Base-by-base conservation (phyloP, 1,139 yeast genomes). In the Pichia sorboxylosa region DNA sequence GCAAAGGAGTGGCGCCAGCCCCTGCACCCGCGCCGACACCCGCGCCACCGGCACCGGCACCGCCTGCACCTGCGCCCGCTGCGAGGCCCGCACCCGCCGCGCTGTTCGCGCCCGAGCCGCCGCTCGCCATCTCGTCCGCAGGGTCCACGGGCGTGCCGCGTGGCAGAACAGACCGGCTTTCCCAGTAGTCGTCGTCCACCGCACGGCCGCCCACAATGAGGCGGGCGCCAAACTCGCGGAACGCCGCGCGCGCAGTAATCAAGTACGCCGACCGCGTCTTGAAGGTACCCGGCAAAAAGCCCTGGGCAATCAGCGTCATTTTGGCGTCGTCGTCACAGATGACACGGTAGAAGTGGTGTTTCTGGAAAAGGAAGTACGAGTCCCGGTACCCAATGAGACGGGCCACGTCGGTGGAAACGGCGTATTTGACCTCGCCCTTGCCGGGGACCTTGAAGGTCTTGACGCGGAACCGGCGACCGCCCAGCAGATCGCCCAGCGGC, bases 361-460 rank as follows among this genome's bases (percentile, higher is more conserved):
- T 82, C 51, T 85, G 93, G 61, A 90, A 90, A 40, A 90, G 64
- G 36, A 85, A 64, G 49, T 90, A 87, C 1, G 96, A 84, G 53
- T 90, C 98, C 47, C 97, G 68, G 58, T 85, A 85, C 3, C 97
- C 97, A 45, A 87, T 85, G 47, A 87, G 73, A 44, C 97, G 67
- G 0, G 98, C 97, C 1, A 96, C 95, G 51, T 87, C 97, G 0
- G 97, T 87, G 2, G 95, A 81, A 29, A 90, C 69, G 94, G 90
- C 85, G 54, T 73, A 90, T 37, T 77, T 64, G 41, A 75, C 65
- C 25, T 73, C 69, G 4, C 94, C 95, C 37, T 77, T 70, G 4
- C 81, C 84, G 27, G 67, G 57, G 9, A 87, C 69, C 4, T 83
- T 82, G 57, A 90, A 90, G 0, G 92, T 75, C 39, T 87, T 76